Percentiles rank a stretch among this genome's conserved stretches.
Conservation (phyloP, 768 basidiomycete genomes). For the Podaxis carcinomalis region DNA sequence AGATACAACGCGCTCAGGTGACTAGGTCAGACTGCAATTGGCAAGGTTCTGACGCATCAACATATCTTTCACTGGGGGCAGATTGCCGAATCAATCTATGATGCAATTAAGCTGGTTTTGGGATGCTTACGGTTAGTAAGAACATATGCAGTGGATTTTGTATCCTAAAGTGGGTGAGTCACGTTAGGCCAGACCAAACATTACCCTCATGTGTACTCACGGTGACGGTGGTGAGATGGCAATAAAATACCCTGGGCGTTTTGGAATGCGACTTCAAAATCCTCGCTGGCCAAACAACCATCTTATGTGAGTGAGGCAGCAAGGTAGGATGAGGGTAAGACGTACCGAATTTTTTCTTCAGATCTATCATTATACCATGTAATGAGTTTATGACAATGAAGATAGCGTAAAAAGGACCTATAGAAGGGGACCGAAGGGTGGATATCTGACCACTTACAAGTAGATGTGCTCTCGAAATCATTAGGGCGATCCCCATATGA, state of each 20-base stretch:
- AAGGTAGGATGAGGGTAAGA: slow-evolving; percentile 5
- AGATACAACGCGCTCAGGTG: neutral
- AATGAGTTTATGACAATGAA: neutral
- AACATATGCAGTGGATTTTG: slow-evolving; percentile 50
- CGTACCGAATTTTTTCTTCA: slow-evolving; percentile 37
- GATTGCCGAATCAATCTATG: neutral
- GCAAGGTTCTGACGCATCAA: slow-evolving; percentile 41
- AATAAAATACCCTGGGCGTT: slow-evolving; percentile 49
- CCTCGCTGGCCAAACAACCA: neutral
- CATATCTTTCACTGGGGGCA: slow-evolving; percentile 39
- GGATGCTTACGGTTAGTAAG: slow-evolving; percentile 37
- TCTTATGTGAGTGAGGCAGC: neutral
- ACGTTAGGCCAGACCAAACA: neutral
- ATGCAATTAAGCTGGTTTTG: neutral
- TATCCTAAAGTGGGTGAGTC: slow-evolving; percentile 37
- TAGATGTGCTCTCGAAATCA: slow-evolving; percentile 62
- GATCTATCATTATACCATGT: slow-evolving; percentile 26
- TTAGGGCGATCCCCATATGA: slow-evolving; percentile 71
- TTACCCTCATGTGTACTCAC: slow-evolving; percentile 29
- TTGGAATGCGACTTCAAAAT: slow-evolving; percentile 12
- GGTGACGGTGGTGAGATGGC: slow-evolving; percentile 65
- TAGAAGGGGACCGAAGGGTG: neutral
- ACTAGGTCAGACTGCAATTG: slow-evolving; percentile 33
- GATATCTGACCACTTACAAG: slow-evolving; percentile 41
- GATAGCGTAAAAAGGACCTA: neutral